Evolutionary conservation across 2,329 filamentous ascomycete genomes (phyloP).

Genomic region (Pseudocercospora vitis): DNA sequence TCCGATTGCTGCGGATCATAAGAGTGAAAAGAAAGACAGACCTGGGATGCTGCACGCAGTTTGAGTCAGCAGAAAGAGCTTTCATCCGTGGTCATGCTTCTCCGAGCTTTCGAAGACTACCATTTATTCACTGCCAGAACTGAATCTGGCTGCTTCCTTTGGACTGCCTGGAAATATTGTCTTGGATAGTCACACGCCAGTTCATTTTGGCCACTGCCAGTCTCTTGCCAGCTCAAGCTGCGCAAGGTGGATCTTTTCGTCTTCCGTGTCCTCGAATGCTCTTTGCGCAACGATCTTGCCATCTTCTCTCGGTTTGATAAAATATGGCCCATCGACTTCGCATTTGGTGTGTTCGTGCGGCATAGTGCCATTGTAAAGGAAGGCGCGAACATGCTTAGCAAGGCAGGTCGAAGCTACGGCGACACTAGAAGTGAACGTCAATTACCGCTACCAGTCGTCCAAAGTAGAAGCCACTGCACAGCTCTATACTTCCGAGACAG

Average conservation of each 20-base stretch:
- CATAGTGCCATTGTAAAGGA: conserved; percentile 25
- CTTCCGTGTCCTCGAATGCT: conserved; percentile 19
- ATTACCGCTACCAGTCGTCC: too few relatives aligned
- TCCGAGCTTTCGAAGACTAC: too few relatives aligned
- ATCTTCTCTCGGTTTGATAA: conserved; percentile 28
- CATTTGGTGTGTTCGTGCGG: conserved; percentile 25
- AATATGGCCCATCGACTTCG: conserved; percentile 28
- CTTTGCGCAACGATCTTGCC: conserved; percentile 23
- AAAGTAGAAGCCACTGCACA: too few relatives aligned
- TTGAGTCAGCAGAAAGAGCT: too few relatives aligned
- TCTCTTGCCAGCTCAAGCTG: conserved; percentile 28
- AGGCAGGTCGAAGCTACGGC: conserved; percentile 27
- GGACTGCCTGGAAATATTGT: background rate
- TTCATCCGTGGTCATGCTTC: too few relatives aligned
- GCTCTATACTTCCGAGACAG: too few relatives aligned
- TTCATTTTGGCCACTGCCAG: conserved; percentile 19
- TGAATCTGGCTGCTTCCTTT: too few relatives aligned
- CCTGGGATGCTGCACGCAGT: background rate
- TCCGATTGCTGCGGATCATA: background rate
- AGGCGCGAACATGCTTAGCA: conserved; percentile 24
- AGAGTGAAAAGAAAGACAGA: background rate
- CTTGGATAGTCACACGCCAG: background rate
- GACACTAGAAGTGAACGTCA: too few relatives aligned
- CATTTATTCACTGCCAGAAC: too few relatives aligned
- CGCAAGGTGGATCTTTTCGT: conserved; percentile 25